Base-by-base conservation (phyloP, 2,329 filamentous ascomycete genomes). In the Alternaria sp. region DNA sequence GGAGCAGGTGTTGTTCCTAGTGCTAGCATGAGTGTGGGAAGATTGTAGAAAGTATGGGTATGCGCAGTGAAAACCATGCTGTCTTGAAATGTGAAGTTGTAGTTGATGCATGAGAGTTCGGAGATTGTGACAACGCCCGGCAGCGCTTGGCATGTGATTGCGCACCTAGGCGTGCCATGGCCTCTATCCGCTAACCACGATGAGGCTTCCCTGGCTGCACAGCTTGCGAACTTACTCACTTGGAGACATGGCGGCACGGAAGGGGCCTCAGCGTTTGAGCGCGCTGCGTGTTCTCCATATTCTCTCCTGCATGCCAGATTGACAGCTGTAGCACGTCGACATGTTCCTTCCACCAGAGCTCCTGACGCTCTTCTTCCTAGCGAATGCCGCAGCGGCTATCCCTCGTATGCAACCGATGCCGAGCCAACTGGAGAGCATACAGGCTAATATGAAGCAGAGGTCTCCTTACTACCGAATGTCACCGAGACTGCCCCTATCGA, bases 271-370 rank as follows among this genome's bases (percentile, higher is more conserved):
- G 52, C 18, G 39, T 34, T 24, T 44, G n/a, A 36, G 47, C 16
- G 41, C 12, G 22, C 24, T 24, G 32, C 32, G 42, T 20, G 34
- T 14, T 34, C 12, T 28, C 22, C 7, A 20, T 9, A n/a, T 46
- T 36, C 32, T 22, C 32, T 43, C 42, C 34, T 24, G 34, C 24
- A 42, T 36, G 36, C 11, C 22, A 20, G 16, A n/a, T 30, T 51
- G 38, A 47, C 34, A 18, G 22, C 30, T 24, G 30, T 32, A 48
- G 46, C 18, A 34, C 8, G n/a, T 34, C 30, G 46, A 48, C 30
- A 34, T 51, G 39, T 47, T 51, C 59, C 62, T 68, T 34, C 63
- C 59, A 7, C 41, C 53, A n/a, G 65, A 65, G 49, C 34, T 72
- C 24, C 49, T 65, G 24, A 57, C 59, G 28, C 51, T 70, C 43